Evolutionary conservation across 2,329 filamentous ascomycete genomes (phyloP).

Genomic region (Botrytis porri): DNA sequence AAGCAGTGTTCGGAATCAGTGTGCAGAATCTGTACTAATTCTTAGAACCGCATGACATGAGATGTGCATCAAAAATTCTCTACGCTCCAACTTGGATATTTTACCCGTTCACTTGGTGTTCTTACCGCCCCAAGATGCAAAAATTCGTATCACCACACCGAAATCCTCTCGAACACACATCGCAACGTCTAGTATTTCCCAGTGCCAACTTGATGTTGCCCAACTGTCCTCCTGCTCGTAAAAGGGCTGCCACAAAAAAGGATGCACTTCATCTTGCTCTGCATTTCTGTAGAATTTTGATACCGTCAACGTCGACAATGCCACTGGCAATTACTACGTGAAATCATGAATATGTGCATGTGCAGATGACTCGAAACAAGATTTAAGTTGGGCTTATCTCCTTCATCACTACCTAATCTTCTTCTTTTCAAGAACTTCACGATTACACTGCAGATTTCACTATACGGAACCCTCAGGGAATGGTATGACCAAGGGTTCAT

Average conservation of each 20-base stretch:
- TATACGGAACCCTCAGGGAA: background rate
- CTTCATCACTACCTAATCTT: background rate
- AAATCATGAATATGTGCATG: background rate
- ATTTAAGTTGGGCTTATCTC: background rate
- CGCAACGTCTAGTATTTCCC: background rate
- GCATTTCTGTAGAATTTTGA: background rate
- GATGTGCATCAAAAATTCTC: background rate
- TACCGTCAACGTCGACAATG: background rate
- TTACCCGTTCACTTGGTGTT: background rate
- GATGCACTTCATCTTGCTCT: background rate
- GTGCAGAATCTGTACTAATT: background rate
- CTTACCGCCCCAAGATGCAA: background rate
- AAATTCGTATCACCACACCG: background rate
- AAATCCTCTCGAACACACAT: too few relatives aligned
- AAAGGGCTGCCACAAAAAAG: background rate
- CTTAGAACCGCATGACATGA: background rate
- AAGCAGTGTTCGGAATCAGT: background rate
- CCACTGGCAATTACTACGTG: background rate
- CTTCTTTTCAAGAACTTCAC: background rate
- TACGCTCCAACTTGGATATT: background rate
- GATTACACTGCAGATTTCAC: background rate
- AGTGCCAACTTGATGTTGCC: background rate
- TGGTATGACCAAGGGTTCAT: conserved; percentile 6
- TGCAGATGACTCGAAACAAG: background rate
- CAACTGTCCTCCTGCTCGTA: background rate